phyloP scores from a whole-genome alignment of 2,329 filamentous ascomycete genomes.

The Alternaria triticina region DNA sequence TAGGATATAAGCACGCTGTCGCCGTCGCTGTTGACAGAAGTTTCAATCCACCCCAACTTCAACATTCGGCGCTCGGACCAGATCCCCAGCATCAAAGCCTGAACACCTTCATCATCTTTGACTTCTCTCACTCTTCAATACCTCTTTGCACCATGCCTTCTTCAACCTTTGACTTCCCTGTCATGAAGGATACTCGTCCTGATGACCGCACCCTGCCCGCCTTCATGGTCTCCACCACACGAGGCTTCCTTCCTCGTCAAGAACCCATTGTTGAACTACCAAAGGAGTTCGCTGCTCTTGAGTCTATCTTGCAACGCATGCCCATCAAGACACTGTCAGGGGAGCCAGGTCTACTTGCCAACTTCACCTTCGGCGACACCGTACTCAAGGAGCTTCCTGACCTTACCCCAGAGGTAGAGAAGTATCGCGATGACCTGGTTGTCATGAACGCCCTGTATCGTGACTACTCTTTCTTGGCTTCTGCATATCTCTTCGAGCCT shows the following conservation, averaged over 20 bases:
- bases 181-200: constrained; percentile 68
- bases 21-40: constrained; percentile 13
- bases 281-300: constrained; percentile 72
- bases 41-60: constrained; percentile 10
- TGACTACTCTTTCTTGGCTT: constrained; percentile 90
- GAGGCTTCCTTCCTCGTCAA: constrained; percentile 74
- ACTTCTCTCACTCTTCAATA: not conserved
- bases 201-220: constrained; percentile 69
- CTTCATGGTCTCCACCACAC: constrained; percentile 79
- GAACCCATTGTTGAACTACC: constrained; percentile 65
- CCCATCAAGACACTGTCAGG: constrained; percentile 79
- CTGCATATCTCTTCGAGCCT: constrained; percentile 88
- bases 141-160: constrained; percentile 49
- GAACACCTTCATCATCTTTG: not conserved
- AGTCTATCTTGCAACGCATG: constrained; percentile 76
- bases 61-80: constrained; percentile 2
- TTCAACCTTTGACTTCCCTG: constrained; percentile 58
- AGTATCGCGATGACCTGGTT: constrained; percentile 73
- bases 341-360: constrained; percentile 76
- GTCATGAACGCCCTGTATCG: constrained; percentile 86
- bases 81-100: not conserved
- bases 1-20: constrained; percentile 39
- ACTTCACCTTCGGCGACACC: constrained; percentile 74
- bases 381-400: constrained; percentile 78
- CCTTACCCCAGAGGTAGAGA: constrained; percentile 74